A percentile compares a stretch with the other conserved stretches of the same genome.
Evolutionary conservation across 75 land plant species (phyloP).

Genomic region (Adiantum capillusveneris): DNA sequence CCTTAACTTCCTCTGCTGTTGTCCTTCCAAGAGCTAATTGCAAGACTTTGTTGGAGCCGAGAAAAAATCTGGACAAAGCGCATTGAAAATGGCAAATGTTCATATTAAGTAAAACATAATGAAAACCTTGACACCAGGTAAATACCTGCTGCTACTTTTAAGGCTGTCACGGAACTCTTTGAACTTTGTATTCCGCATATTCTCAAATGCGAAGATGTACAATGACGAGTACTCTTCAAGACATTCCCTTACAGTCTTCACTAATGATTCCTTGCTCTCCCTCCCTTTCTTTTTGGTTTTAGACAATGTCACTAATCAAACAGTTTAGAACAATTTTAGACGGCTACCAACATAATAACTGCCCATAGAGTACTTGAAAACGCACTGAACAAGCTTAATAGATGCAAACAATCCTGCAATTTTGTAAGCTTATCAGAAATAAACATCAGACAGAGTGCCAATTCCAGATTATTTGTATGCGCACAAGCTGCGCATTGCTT

Average conservation of each 20-base stretch:
- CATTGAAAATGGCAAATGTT: not conserved
- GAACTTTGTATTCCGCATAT: slow-evolving; percentile 86
- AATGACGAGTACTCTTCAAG: slow-evolving; percentile 45
- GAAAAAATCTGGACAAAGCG: slow-evolving; percentile 57
- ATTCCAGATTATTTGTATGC: not conserved
- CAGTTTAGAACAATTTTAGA: not conserved
- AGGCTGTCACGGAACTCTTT: slow-evolving; percentile 81
- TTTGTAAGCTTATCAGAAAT: not conserved
- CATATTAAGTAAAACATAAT: not conserved
- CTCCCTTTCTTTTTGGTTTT: slow-evolving; percentile 91
- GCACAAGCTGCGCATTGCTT: not conserved
- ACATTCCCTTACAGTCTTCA: slow-evolving; percentile 55
- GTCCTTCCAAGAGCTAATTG: slow-evolving; percentile 80
- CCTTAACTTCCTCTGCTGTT: slow-evolving; percentile 63
- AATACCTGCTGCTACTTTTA: slow-evolving; percentile 58
- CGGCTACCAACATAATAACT: not conserved
- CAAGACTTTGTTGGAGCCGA: slow-evolving; percentile 94
- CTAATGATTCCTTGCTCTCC: slow-evolving; percentile 66
- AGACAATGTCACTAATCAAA: slow-evolving; percentile 70
- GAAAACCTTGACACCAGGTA: not conserved
- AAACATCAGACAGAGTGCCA: not conserved
- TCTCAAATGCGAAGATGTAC: slow-evolving; percentile 82
- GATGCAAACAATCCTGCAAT: not conserved
- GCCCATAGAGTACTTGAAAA: too few species aligned
- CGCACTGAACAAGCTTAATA: too few species aligned